Conservation (phyloP, 2,329 filamentous ascomycete genomes). For the Polytolypa hystricis region DNA sequence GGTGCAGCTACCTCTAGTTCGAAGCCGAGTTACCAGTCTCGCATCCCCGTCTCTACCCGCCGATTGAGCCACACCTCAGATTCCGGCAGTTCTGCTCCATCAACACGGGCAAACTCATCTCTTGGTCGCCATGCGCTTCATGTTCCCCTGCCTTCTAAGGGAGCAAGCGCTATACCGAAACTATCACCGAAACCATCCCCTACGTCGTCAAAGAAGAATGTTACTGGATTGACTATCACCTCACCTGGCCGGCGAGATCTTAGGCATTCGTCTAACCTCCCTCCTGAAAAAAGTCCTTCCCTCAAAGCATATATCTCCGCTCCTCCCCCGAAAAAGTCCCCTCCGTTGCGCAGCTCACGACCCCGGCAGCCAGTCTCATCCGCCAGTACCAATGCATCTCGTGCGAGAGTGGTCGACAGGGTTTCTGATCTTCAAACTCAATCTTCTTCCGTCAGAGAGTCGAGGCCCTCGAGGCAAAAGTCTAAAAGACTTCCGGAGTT, state of each 20-base stretch:
- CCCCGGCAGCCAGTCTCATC: slow-evolving; percentile 69
- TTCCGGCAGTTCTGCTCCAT: slow-evolving; percentile 29
- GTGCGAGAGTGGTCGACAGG: slow-evolving; percentile 52
- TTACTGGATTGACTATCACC: slow-evolving; percentile 16
- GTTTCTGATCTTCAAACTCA: slow-evolving; percentile 35
- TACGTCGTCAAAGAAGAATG: slow-evolving; percentile 19
- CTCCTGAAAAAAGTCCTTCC: slow-evolving; percentile 43
- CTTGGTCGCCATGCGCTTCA: slow-evolving; percentile 19
- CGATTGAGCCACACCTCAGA: slow-evolving; percentile 30
- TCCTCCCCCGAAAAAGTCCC: slow-evolving; percentile 61
- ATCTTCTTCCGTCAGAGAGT: slow-evolving; percentile 21
- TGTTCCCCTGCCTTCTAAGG: slow-evolving; percentile 28
- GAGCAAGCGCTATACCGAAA: slow-evolving; percentile 31
- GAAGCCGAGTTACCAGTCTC: slow-evolving; percentile 23
- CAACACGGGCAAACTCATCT: slow-evolving; percentile 24
- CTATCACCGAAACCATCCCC: slow-evolving; percentile 21
- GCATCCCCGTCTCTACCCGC: slow-evolving; percentile 35
- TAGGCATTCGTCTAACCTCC: slow-evolving; percentile 23
- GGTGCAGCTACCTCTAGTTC: neutral
- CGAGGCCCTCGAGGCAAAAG: slow-evolving; percentile 23
- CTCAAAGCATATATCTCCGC: slow-evolving; percentile 65
- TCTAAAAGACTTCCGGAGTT: slow-evolving; percentile 45
- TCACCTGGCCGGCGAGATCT: slow-evolving; percentile 26
- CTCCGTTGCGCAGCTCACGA: slow-evolving; percentile 65
- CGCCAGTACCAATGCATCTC: slow-evolving; percentile 60